These are phyloP conservation scores for Domatiomyces catenatus DNA, from an alignment of 2,329 filamentous ascomycete genomes.

Conservation along the genomic window DNA sequence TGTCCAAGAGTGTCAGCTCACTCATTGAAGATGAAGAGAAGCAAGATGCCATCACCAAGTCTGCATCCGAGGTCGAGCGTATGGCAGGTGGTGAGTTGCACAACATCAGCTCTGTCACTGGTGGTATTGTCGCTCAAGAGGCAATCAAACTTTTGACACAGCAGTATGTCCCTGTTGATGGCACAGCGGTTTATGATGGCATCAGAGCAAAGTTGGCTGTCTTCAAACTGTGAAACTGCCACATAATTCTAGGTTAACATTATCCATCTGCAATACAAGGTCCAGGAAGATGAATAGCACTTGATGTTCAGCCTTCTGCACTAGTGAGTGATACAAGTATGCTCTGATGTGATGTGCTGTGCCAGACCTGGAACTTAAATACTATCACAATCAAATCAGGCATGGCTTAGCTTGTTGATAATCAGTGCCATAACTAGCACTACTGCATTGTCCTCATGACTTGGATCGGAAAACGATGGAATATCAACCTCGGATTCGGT, in stretches of 20 bases:
- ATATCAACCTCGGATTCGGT: too few relatives aligned
- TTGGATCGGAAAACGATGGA: too few relatives aligned
- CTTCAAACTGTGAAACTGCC: conserved; percentile 11
- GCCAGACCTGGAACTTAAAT: too few relatives aligned
- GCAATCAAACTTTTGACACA: conserved; percentile 67
- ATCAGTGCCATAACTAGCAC: too few relatives aligned
- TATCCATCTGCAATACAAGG: too few relatives aligned
- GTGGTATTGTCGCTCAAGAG: conserved; percentile 92
- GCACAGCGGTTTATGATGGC: conserved; percentile 49
- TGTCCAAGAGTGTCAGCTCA: conserved; percentile 17
- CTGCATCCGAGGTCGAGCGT: conserved; percentile 54
- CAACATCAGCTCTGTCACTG: conserved; percentile 74
- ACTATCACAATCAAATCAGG: too few relatives aligned
- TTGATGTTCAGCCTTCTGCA: too few relatives aligned
- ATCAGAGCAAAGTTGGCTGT: conserved; percentile 37
- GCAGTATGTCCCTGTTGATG: conserved; percentile 50
- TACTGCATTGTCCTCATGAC: too few relatives aligned
- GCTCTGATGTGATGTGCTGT: too few relatives aligned
- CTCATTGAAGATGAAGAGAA: conserved; percentile 25
- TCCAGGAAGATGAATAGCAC: too few relatives aligned
- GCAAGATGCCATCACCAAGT: conserved; percentile 33
- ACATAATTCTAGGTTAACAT: background rate
- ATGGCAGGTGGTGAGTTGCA: conserved; percentile 76
- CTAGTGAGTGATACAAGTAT: too few relatives aligned
- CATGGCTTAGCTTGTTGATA: too few relatives aligned